Evolutionary conservation across 129 eudicot genomes (phyloP).

Genomic region (Ambrosia artemisiifolia): DNA sequence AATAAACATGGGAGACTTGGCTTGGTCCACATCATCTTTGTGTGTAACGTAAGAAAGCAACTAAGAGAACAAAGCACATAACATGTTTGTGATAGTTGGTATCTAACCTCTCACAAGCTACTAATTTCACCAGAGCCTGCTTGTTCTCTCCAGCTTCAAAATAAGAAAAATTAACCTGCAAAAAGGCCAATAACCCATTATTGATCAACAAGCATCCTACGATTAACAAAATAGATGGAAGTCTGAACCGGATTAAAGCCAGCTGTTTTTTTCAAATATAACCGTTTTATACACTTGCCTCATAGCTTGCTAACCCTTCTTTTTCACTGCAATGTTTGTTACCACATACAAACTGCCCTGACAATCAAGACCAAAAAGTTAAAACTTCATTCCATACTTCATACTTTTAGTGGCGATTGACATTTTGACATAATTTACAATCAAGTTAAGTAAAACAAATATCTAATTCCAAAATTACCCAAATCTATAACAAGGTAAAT

Average conservation of each 20-base stretch:
- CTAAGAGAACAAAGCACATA: not conserved
- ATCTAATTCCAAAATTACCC: not conserved
- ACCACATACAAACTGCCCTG: constrained; percentile 98
- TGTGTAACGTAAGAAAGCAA: not conserved
- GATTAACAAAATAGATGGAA: not conserved
- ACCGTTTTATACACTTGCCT: constrained; percentile 47
- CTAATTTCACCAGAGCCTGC: constrained; percentile 94
- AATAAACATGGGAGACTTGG: too few species aligned
- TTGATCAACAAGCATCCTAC: not conserved
- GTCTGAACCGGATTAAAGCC: not conserved
- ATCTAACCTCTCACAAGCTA: constrained; percentile 72
- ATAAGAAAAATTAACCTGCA: constrained; percentile 89
- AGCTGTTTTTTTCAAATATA: not conserved
- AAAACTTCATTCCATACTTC: constrained; percentile 15
- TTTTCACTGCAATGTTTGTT: constrained; percentile 84
- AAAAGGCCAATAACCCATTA: constrained; percentile 10
- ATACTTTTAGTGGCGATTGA: not conserved
- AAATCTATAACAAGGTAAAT: not conserved
- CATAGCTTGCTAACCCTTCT: constrained; percentile 85
- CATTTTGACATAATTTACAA: not conserved
- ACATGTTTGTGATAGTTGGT: not conserved
- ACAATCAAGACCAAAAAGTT: constrained; percentile 37
- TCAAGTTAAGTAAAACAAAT: not conserved
- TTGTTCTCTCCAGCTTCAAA: constrained; percentile 92
- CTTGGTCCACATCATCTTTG: too few species aligned